Evolutionary conservation across 2,329 filamentous ascomycete genomes (phyloP), one percentile per base, ranked within the genome.

Genomic region (Ophiostoma perfectum): DNA sequence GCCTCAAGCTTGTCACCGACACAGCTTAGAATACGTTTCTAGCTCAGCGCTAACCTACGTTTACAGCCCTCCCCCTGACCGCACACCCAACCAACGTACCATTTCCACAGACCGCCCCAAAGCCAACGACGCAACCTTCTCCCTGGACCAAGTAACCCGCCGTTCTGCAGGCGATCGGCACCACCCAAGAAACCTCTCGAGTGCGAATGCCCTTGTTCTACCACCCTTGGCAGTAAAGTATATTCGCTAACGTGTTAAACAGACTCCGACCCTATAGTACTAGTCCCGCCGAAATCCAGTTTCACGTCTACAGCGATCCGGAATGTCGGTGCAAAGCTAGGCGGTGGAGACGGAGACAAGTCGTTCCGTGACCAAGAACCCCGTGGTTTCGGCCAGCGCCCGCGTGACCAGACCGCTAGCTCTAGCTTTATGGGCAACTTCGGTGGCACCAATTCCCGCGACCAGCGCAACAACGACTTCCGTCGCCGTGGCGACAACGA

Each of bases 231-330:
- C 8, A 27, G 5, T 18, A 18, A 41, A 5, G 42, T n/a, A 27
- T 58, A 38, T n/a, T 27, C 5, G 58, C 58, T 64, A 41, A 64
- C 63, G 42, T 18, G 8, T 39, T 16, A 38, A 3, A 42, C 44
- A 90, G 87, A 86, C 76, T 80, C 86, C 74, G 93, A 96, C 74
- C 92, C 96, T 72, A 90, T 96, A 69, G 85, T 95, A 69, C 89
- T 97, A 69, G 93, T 91, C 14, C 93, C 93, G 27, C 91, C 93
- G 1, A 91, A 91, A 77, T 91, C 88, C 64, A 87, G 88, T 62
- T 97, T 97, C 78, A 87, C 91, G 67, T 96, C 93, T 1, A 85
- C 89, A 36, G 91, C 85, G 44, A 78, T 82, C 66, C 83, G 86
- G 70, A 76, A 75, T 55, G 73, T 79, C 68, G 74, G 74, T 38